A percentile compares a stretch with the other conserved stretches of the same genome.
Evolutionary conservation across 176 grass and related monocot species (phyloP).

Genomic region (Eleusine coracana): DNA sequence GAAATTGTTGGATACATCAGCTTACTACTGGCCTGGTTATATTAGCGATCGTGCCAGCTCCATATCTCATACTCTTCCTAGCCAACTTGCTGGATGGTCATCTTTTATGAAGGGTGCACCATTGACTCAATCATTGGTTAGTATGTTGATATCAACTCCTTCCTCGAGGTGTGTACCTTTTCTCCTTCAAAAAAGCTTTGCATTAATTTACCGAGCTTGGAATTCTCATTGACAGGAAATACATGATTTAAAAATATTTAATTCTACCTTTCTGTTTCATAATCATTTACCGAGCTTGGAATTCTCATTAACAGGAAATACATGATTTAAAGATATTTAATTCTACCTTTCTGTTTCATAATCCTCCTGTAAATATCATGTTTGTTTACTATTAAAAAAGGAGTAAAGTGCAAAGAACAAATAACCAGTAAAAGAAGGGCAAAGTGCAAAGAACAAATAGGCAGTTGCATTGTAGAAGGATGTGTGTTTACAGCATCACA

Average conservation of each 20-base stretch:
- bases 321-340: slow-evolving; percentile 6
- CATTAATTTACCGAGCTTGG: slow-evolving; percentile 24
- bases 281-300: slow-evolving; percentile 8
- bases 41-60: slow-evolving; percentile 63
- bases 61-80: slow-evolving; percentile 59
- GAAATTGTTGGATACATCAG: slow-evolving; percentile 85
- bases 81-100: slow-evolving; percentile 83
- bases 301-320: slow-evolving; percentile 24
- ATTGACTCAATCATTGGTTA: slow-evolving; percentile 70
- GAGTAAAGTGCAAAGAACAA: neutral
- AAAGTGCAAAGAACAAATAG: slow-evolving; percentile 11
- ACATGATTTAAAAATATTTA: slow-evolving; percentile 6
- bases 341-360: slow-evolving; percentile 7
- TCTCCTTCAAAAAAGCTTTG: neutral
- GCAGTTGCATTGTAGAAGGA: slow-evolving; percentile 7
- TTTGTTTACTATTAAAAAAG: slow-evolving; percentile 1
- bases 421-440: too few relatives aligned
- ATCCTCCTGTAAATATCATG: slow-evolving; percentile 15
- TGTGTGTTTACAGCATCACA: neutral
- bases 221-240: slow-evolving; percentile 27
- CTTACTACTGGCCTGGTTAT: slow-evolving; percentile 90
- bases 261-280: neutral
- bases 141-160: slow-evolving; percentile 68
- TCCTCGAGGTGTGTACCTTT: slow-evolving; percentile 86
- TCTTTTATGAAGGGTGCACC: slow-evolving; percentile 83